Evolutionary conservation across 192 early-diverging fungal genomes (phyloP).

Genomic region (Linnemannia schmuckeri): DNA sequence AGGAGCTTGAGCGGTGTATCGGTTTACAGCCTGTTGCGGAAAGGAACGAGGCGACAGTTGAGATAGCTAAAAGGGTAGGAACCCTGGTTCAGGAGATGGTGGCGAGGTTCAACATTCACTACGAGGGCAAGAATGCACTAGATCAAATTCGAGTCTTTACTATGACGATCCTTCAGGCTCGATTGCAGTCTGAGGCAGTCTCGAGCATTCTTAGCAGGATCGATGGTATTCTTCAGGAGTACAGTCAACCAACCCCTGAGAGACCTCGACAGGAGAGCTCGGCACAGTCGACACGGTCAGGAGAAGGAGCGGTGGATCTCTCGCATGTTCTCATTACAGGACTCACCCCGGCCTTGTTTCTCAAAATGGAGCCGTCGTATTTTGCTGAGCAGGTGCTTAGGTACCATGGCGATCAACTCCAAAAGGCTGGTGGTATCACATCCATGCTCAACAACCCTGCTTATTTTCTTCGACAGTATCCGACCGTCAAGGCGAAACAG

Average conservation of each 20-base stretch:
- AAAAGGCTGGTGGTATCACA: constrained; percentile 1
- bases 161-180: constrained; percentile 5
- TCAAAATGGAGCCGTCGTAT: constrained; percentile 68
- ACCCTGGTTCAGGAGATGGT: constrained; percentile 24
- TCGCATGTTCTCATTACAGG: constrained; percentile 69
- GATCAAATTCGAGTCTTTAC: constrained; percentile 18
- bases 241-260: neutral
- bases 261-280: neutral
- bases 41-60: neutral
- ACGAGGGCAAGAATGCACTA: neutral
- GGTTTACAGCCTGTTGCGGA: neutral
- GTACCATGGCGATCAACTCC: constrained; percentile 66
- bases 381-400: constrained; percentile 79
- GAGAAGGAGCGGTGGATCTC: constrained; percentile 54
- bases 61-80: neutral
- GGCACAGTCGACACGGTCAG: neutral
- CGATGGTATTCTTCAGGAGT: neutral
- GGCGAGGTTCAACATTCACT: neutral
- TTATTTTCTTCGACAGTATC: constrained; percentile 55
- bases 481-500: constrained; percentile 31
- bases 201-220: constrained; percentile 8
- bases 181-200: neutral
- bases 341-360: constrained; percentile 71
- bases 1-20: constrained; percentile 30
- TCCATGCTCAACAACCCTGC: constrained; percentile 30